Evolutionary conservation across 768 basidiomycete species (phyloP).

Genomic region (Omphalotus guepiniiformis): DNA sequence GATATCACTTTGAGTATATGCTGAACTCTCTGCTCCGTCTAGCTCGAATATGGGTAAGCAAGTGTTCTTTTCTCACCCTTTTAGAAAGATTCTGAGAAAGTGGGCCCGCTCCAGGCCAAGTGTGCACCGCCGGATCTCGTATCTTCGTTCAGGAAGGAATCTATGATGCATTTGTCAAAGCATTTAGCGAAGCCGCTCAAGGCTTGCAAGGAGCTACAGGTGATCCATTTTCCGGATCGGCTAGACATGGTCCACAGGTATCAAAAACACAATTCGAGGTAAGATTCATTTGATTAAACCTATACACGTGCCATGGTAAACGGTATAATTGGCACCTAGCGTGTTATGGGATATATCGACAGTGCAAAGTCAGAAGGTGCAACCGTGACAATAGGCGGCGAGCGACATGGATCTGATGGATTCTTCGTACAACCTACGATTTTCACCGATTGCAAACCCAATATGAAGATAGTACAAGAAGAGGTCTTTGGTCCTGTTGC

Average conservation of each 20-base stretch:
- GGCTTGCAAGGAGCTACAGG: slow-evolving; percentile 40
- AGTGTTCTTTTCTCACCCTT: not conserved
- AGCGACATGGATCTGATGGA: slow-evolving; percentile 46
- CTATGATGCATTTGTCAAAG: slow-evolving; percentile 52
- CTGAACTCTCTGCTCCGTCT: not conserved
- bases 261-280: slow-evolving; percentile 46
- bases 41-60: slow-evolving; percentile 6
- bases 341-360: slow-evolving; percentile 59
- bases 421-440: slow-evolving; percentile 63
- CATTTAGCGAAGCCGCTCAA: slow-evolving; percentile 32
- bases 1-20: not conserved
- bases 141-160: slow-evolving; percentile 54
- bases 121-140: slow-evolving; percentile 50
- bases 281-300: slow-evolving; percentile 16
- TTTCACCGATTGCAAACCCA: slow-evolving; percentile 49
- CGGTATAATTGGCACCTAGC: slow-evolving; percentile 27
- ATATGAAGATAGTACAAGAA: slow-evolving; percentile 56
- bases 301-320: not conserved
- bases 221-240: slow-evolving; percentile 37
- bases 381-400: slow-evolving; percentile 51
- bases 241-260: slow-evolving; percentile 45
- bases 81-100: not conserved
- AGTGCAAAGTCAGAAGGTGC: slow-evolving; percentile 58
- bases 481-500: slow-evolving; percentile 72
- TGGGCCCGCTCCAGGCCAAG: slow-evolving; percentile 34